Evolutionary conservation across 352 stramenopile species (phyloP), one percentile per base, ranked within the genome.

Genomic region (Phytopythium oedochilum): DNA sequence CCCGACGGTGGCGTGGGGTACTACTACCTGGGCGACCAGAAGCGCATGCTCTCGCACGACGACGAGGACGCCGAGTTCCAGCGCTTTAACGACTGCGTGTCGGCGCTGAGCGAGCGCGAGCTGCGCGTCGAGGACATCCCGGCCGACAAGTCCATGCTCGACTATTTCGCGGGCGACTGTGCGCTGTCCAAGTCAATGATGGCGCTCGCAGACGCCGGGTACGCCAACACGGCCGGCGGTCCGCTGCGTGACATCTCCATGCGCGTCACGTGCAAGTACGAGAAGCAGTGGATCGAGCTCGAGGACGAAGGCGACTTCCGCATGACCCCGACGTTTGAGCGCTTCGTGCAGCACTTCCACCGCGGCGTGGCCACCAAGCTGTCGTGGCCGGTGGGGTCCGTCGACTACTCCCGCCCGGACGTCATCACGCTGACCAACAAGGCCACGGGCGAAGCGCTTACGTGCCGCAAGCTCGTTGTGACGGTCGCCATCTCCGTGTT

Each of bases 1-100:
- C 80, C 77, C 2, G 83, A 92, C 61, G 79, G 81, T 56, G 83
- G 83, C 52, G 83, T 92, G 44, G 83, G 83, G 15, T 93, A 93
- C 50, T 93, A 93, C 66, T 93, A 90, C 61, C 70, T 93, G n/a
- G 83, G 83, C 20, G 83, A 93, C 49, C 80, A 93, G 51, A 86
- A 89, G 62, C 83, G 81, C 25, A 83, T 93, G 73, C 73, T 93
- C 18, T 70, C 73, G 42, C 88, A 78, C 58, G 77, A 93, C 43
- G 71, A 84, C 58, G 57, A 73, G 4, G 81, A 91, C 44, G 60
- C 63, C 2, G 81, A 88, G n/a, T 93, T 93, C 47, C 64, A 83
- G 52, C 74, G 72, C 12, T 89, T 93, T 57, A 93, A 93, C 43
- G 56, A 73, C 42, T 70, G 73, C 15, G 81, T 93, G 20, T 63